Percentiles rank a stretch among this genome's conserved stretches.
phyloP scores from a whole-genome alignment of 2,329 filamentous ascomycete species.

The Pseudopyricularia cyperi region DNA sequence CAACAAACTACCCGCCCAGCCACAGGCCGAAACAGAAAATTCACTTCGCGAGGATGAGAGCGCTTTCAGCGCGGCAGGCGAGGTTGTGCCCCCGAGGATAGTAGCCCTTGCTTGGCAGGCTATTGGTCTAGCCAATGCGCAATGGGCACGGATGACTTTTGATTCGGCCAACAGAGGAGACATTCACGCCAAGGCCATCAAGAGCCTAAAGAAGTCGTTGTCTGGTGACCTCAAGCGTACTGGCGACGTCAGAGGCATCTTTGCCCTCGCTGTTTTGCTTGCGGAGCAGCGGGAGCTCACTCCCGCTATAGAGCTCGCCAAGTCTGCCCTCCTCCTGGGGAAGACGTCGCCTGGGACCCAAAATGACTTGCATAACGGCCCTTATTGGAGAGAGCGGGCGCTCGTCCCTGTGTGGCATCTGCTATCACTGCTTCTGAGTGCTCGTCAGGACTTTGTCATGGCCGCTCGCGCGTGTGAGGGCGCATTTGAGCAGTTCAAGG shows the following conservation, averaged over 20 bases:
- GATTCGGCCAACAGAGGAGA: slow-evolving; percentile 58
- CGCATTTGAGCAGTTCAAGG: slow-evolving; percentile 79
- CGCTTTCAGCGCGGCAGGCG: slow-evolving; percentile 4
- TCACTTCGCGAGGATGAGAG: slow-evolving; percentile 8
- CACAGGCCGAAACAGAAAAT: not conserved
- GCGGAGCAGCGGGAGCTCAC: slow-evolving; percentile 75
- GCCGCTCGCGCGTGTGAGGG: slow-evolving; percentile 77
- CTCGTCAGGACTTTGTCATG: slow-evolving; percentile 70
- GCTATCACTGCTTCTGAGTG: slow-evolving; percentile 71
- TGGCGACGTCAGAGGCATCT: slow-evolving; percentile 63
- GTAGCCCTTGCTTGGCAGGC: slow-evolving; percentile 68
- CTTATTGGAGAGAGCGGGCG: slow-evolving; percentile 49
- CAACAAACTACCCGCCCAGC: slow-evolving; percentile 32
- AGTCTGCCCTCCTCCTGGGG: slow-evolving; percentile 55
- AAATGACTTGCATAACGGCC: slow-evolving; percentile 25
- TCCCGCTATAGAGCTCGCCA: slow-evolving; percentile 70
- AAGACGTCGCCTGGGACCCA: slow-evolving; percentile 32
- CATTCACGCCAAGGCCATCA: slow-evolving; percentile 66
- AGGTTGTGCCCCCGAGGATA: slow-evolving; percentile 40
- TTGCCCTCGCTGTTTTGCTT: slow-evolving; percentile 70
- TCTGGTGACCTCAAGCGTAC: slow-evolving; percentile 51
- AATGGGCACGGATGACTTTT: slow-evolving; percentile 75
- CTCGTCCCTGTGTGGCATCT: slow-evolving; percentile 84
- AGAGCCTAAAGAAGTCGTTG: slow-evolving; percentile 61
- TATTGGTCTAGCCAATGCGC: slow-evolving; percentile 72